These are phyloP conservation scores for Clonostachys byssicola DNA, from an alignment of 2,329 filamentous ascomycete species.

Conservation along the genomic window DNA sequence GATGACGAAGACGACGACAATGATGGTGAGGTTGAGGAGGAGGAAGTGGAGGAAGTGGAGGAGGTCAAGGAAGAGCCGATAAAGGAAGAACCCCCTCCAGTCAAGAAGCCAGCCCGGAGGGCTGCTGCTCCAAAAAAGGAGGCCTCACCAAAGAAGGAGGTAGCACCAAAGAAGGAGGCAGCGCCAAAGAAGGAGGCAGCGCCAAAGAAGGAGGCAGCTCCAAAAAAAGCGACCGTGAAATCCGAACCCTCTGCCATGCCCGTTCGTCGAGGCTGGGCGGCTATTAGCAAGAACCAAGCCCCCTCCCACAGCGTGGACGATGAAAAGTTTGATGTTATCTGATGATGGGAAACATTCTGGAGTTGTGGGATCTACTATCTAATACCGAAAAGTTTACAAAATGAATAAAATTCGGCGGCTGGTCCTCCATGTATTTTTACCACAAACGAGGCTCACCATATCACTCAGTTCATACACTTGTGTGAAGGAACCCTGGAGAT, in stretches of 20 bases:
- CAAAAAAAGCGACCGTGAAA: background rate
- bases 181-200: background rate
- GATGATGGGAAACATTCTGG: background rate
- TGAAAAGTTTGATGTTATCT: slow-evolving; percentile 3
- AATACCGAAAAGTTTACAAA: too few relatives aligned
- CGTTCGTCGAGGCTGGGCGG: slow-evolving; percentile 2
- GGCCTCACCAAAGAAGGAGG: background rate
- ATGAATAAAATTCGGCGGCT: too few relatives aligned
- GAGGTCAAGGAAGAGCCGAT: background rate
- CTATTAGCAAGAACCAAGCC: slow-evolving; percentile 1
- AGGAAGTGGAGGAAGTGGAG: slow-evolving; percentile 15
- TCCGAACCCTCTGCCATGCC: background rate
- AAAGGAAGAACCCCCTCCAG: background rate
- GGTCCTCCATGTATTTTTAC: too few relatives aligned
- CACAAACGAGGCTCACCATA: too few relatives aligned
- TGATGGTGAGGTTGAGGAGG: slow-evolving; percentile 29
- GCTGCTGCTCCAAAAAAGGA: background rate
- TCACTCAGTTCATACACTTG: too few relatives aligned
- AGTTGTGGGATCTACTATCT: too few relatives aligned
- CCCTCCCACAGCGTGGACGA: background rate
- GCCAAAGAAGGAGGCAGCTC: background rate
- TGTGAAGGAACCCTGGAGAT: too few relatives aligned
- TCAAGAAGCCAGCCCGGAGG: background rate
- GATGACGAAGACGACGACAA: slow-evolving; percentile 33
- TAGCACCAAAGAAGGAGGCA: background rate